phyloP scores from a whole-genome alignment of 371 early-diverging fungal genomes.

The Lichtheimia ramosa region DNA sequence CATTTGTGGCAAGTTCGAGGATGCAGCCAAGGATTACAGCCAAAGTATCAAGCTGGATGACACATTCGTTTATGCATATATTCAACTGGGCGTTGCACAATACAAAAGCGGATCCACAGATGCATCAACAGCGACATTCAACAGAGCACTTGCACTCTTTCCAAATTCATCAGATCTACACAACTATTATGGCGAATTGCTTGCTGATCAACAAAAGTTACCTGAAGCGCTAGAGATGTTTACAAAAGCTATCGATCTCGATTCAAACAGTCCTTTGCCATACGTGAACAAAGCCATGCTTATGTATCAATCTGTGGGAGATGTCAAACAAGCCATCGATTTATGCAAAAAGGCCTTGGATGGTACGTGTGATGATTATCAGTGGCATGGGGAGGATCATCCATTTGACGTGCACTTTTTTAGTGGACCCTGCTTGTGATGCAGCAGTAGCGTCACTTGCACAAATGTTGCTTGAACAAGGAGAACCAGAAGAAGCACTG shows the following conservation, averaged over 20 bases:
- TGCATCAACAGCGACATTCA: constrained; percentile 79
- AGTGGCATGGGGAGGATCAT: not conserved
- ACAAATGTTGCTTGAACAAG: constrained; percentile 85
- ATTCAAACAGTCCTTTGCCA: constrained; percentile 80
- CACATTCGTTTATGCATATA: constrained; percentile 87
- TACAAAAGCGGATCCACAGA: constrained; percentile 82
- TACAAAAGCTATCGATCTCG: constrained; percentile 74
- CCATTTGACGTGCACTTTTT: not conserved
- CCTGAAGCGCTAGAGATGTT: constrained; percentile 76
- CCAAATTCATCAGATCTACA: constrained; percentile 83
- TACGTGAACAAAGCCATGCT: constrained; percentile 95
- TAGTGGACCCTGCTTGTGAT: constrained; percentile 91
- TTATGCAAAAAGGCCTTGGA: constrained; percentile 83
- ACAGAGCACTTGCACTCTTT: constrained; percentile 78
- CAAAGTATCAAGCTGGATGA: constrained; percentile 81
- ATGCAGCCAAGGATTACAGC: constrained; percentile 84
- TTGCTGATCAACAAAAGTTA: constrained; percentile 84
- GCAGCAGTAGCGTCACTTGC: constrained; percentile 93
- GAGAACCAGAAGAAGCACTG: constrained; percentile 83
- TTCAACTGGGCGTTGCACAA: constrained; percentile 91
- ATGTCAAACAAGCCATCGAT: constrained; percentile 71
- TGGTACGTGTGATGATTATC: constrained; percentile 26
- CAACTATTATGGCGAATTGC: constrained; percentile 96
- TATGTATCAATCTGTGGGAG: constrained; percentile 78
- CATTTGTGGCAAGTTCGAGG: constrained; percentile 75